Conservation (phyloP, 73 alveolate species). For the Symbiodinium pilosum region DNA sequence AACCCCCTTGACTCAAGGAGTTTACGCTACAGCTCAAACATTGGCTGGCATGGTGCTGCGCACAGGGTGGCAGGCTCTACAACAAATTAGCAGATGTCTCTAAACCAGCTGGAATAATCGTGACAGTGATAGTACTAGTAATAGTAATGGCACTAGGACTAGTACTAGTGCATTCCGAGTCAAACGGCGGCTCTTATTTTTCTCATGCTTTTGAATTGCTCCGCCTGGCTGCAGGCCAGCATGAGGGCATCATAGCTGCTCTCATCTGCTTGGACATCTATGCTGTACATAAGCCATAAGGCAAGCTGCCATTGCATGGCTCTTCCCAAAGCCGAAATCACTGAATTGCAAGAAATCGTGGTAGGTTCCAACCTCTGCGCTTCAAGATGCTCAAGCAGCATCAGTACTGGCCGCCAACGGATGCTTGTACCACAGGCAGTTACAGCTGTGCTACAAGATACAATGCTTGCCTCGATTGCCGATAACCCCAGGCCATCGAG, state of each 20-base stretch:
- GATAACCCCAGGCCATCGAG: background rate
- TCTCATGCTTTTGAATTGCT: background rate
- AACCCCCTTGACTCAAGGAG: too few species aligned
- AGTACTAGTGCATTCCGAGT: too few species aligned
- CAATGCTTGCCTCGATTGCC: background rate
- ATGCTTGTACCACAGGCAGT: background rate
- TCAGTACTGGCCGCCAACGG: background rate
- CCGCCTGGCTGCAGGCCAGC: slow-evolving; percentile 15
- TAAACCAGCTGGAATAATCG: too few species aligned
- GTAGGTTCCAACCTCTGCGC: background rate
- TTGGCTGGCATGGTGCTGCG: too few species aligned
- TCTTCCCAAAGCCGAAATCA: background rate
- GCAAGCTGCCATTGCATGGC: background rate
- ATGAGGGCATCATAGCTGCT: background rate
- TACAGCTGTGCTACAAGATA: background rate
- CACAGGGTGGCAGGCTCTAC: too few species aligned
- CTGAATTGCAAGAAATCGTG: background rate
- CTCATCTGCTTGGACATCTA: background rate
- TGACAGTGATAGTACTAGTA: too few species aligned
- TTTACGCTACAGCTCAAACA: too few species aligned
- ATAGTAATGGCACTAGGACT: too few species aligned
- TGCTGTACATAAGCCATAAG: background rate
- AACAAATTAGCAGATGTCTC: too few species aligned
- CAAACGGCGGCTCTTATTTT: too few species aligned
- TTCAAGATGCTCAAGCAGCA: background rate